These are phyloP conservation scores for Annulohypoxylon nitens DNA, from an alignment of 495 filamentous ascomycete genomes.

Conservation along the genomic window DNA sequence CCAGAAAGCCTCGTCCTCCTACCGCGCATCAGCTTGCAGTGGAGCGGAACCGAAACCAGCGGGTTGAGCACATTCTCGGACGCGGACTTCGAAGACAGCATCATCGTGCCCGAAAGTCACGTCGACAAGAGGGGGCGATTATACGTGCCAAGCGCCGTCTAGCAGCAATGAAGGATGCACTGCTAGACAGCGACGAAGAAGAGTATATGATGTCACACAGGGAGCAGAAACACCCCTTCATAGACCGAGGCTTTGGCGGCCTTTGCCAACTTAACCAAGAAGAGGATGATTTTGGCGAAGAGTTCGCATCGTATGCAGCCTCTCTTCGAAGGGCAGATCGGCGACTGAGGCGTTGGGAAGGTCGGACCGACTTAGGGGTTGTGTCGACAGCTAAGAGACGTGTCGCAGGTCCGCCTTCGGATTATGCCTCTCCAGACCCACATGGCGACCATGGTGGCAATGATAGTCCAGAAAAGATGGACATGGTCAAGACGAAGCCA, in stretches of 20 bases:
- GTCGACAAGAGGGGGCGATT: constrained; percentile 71
- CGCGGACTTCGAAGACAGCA: constrained; percentile 75
- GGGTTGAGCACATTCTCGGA: constrained; percentile 87
- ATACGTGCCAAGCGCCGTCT: constrained; percentile 78
- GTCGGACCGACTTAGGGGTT: constrained; percentile 58
- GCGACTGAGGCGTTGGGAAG: constrained; percentile 79
- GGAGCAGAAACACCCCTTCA: constrained; percentile 52
- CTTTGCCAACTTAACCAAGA: constrained; percentile 74
- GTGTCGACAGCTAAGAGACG: constrained; percentile 58
- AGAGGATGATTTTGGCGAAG: constrained; percentile 84
- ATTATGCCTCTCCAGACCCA: constrained; percentile 45
- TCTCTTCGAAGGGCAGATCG: constrained; percentile 76
- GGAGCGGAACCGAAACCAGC: constrained; percentile 86
- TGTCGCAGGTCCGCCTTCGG: constrained; percentile 30
- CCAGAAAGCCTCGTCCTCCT: constrained; percentile 76
- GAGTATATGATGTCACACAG: constrained; percentile 51
- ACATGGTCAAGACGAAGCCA: constrained; percentile 52
- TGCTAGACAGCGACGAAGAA: constrained; percentile 85
- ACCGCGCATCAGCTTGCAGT: constrained; percentile 95
- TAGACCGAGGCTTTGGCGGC: constrained; percentile 74
- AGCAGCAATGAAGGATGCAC: constrained; percentile 74
- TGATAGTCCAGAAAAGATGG: constrained; percentile 47
- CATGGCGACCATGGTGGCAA: constrained; percentile 29
- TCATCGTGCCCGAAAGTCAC: constrained; percentile 70
- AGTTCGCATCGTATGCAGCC: constrained; percentile 77